Percentiles rank a stretch among this genome's conserved stretches.
These are phyloP conservation scores for Sonneratia alba DNA, from an alignment of 345 rosid species.

Conservation along the genomic window DNA sequence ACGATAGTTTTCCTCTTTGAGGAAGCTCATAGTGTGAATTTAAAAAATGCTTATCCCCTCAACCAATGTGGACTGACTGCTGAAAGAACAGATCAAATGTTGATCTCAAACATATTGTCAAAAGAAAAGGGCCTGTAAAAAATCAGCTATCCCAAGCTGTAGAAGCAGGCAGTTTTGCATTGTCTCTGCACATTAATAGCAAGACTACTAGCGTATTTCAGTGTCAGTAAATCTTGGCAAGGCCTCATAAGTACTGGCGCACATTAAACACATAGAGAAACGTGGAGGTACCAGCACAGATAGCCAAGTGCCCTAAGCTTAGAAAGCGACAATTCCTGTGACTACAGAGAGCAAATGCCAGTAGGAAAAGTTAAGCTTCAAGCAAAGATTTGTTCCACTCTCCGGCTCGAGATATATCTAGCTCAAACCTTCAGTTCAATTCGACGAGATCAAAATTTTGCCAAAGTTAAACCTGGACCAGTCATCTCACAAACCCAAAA, in stretches of 20 bases:
- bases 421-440: neutral
- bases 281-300: too few species aligned
- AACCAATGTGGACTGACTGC: conserved; percentile 10
- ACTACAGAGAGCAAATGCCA: neutral
- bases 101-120: neutral
- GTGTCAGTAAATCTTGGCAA: too few species aligned
- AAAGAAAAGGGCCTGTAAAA: neutral
- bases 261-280: neutral
- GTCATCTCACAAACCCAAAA: neutral
- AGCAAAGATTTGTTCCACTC: neutral
- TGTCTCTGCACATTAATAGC: neutral
- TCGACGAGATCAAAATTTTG: neutral
- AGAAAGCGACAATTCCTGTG: neutral
- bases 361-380: neutral
- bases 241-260: neutral
- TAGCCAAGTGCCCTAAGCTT: neutral
- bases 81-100: conserved; percentile 9
- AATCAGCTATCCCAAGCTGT: neutral
- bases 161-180: neutral
- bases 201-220: too few species aligned
- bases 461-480: neutral
- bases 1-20: conserved; percentile 7
- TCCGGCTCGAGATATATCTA: neutral
- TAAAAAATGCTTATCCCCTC: conserved; percentile 1
- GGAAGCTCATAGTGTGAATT: conserved; percentile 22